phyloP scores from a whole-genome alignment of 2,329 filamentous ascomycete species.

The Elsinoe necatrix region DNA sequence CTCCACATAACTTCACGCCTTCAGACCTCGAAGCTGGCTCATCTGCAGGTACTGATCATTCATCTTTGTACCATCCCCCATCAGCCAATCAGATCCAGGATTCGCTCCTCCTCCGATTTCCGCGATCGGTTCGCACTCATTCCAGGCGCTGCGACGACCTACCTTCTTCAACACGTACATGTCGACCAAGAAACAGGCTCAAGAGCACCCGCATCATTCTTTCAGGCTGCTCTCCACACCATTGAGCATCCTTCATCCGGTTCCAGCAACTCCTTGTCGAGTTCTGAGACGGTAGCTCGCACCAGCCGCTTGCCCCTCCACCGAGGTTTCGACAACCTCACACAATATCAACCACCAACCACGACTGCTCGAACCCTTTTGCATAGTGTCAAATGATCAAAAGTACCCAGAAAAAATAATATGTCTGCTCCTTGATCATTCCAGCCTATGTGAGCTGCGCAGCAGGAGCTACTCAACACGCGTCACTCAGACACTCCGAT shows the following conservation, averaged over 20 bases:
- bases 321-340: conserved; percentile 13
- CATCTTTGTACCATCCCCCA: neutral
- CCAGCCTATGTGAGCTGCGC: neutral
- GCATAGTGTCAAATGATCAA: neutral
- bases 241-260: neutral
- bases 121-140: conserved; percentile 14
- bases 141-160: conserved; percentile 7
- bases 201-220: neutral
- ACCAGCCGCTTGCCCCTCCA: conserved; percentile 10
- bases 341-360: neutral
- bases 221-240: neutral
- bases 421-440: neutral
- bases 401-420: neutral
- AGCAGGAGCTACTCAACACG: conserved; percentile 6
- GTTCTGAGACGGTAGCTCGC: conserved; percentile 8
- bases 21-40: neutral
- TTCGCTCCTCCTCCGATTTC: conserved; percentile 11
- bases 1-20: neutral
- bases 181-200: neutral
- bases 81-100: conserved; percentile 10
- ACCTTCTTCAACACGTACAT: neutral
- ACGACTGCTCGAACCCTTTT: no score
- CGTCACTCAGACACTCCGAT: conserved; percentile 12
- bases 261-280: neutral
- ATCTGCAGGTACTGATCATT: neutral